Evolutionary conservation across 106 monocot species (phyloP).

Genomic region (Apostasia shenzhenica): DNA sequence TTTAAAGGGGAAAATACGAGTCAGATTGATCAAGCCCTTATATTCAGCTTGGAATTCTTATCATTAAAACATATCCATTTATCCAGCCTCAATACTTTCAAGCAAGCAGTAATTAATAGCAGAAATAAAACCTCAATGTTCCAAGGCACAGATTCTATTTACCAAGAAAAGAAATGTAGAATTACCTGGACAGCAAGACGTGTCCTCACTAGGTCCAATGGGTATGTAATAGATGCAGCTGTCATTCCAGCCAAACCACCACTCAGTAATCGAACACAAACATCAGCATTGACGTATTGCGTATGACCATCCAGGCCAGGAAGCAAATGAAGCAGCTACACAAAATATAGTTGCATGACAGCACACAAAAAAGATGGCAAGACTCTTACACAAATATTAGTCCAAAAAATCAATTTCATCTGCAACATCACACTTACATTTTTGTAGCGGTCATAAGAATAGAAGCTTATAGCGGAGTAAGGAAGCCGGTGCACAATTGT

Average conservation of each 20-base stretch:
- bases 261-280: slow-evolving; percentile 34
- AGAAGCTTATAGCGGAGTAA: slow-evolving; percentile 79
- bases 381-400: background rate
- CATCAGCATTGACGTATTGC: slow-evolving; percentile 30
- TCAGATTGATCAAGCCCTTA: too few relatives aligned
- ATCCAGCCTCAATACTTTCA: too few relatives aligned
- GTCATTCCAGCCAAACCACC: slow-evolving; percentile 70
- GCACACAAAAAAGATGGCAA: background rate
- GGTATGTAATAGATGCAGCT: slow-evolving; percentile 66
- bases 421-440: slow-evolving; percentile 19
- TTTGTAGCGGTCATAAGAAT: slow-evolving; percentile 74
- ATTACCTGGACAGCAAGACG: slow-evolving; percentile 62
- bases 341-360: slow-evolving; percentile 1
- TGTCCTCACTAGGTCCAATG: slow-evolving; percentile 69
- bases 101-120: background rate
- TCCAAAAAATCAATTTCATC: background rate
- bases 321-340: slow-evolving; percentile 61
- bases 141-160: background rate
- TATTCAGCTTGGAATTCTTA: too few relatives aligned
- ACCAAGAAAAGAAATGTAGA: slow-evolving; percentile 1
- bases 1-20: too few relatives aligned
- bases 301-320: slow-evolving; percentile 45
- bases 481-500: slow-evolving; percentile 75
- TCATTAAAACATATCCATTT: too few relatives aligned
- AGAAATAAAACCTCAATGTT: background rate